Base-by-base conservation (phyloP, 1,139 yeast species). In the Scheffersomyces segobiensis region DNA sequence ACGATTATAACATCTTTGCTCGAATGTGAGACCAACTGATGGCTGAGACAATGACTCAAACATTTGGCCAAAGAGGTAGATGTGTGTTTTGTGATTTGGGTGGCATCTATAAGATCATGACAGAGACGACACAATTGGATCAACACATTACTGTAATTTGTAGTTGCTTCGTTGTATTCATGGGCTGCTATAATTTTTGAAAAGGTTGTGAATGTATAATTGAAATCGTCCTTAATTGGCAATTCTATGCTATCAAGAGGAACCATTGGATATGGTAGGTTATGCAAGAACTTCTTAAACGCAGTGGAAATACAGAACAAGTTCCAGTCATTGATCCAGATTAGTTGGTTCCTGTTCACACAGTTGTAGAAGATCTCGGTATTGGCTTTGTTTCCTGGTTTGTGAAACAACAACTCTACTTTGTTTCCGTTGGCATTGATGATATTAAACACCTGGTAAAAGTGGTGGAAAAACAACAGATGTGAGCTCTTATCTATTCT, bases 251-350 rank as follows among this genome's bases (percentile, higher is more conserved):
- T 57, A 17, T 75, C 73, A 5, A 80, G 71, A 0, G 86, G 80
- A 32, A 86, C 74, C 52, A 86, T 71, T 1, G 85, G 81, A 22
- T 66, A 65, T 0, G 83, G 77, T 22, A 84, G 75, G 42, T 78
- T 83, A 65, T 74, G 73, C 46, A 86, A 63, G 18, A 86, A 74
- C 60, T 79, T 77, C 60, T 86, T 77, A 66, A 84, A 85, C 2
- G 82, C 76, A 0, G 87, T 78, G 7, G 86, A 85, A 56, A 87
- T 79, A 55, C 87, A 83, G 67, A 84, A 83, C 55, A 86, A 73
- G 67, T 86, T 88, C 89, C 89, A 87, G 80, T 69, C 90, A 75
- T 72, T 86, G 61, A 78, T 85, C 88, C 78, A 86, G 61, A 75
- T 77, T 70, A 74, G 74, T 76, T 80, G 85, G 67, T 85, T 85